phyloP scores from a whole-genome alignment of 2,329 filamentous ascomycete species.

The Exserohilum rostratum region DNA sequence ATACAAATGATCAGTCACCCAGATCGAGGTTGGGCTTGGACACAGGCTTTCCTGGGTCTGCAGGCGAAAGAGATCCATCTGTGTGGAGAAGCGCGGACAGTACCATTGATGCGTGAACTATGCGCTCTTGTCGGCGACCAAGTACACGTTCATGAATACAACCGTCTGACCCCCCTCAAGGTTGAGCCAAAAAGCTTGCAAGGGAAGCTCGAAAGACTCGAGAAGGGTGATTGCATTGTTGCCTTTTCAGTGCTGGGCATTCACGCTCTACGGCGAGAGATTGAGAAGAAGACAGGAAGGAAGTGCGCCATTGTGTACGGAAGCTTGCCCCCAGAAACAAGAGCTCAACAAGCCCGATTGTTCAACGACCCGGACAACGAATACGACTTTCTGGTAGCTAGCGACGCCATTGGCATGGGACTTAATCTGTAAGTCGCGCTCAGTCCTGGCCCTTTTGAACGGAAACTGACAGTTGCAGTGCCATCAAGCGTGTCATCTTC shows the following conservation, averaged over 20 bases:
- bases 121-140: conserved; percentile 82
- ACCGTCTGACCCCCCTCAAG: conserved; percentile 79
- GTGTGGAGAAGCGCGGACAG: conserved; percentile 85
- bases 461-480: conserved; percentile 51
- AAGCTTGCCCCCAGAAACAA: conserved; percentile 86
- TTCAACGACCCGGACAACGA: conserved; percentile 97
- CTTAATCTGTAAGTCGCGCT: conserved; percentile 73
- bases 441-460: background rate
- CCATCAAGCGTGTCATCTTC: conserved; percentile 87
- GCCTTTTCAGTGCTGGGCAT: conserved; percentile 83
- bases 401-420: conserved; percentile 97
- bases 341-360: conserved; percentile 85
- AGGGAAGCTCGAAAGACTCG: conserved; percentile 69
- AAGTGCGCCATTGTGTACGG: conserved; percentile 95
- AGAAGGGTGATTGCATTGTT: conserved; percentile 91
- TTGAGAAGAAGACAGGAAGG: conserved; percentile 76
- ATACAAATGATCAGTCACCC: conserved; percentile 92
- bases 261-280: conserved; percentile 76
- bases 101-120: conserved; percentile 77
- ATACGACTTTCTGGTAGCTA: conserved; percentile 92
- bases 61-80: conserved; percentile 89
- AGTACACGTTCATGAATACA: conserved; percentile 79
- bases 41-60: conserved; percentile 83
- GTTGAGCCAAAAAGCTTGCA: conserved; percentile 68
- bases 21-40: conserved; percentile 93